phyloP scores from a whole-genome alignment of 805 yeast genomes.

The Metschnikowia arizonensis region DNA sequence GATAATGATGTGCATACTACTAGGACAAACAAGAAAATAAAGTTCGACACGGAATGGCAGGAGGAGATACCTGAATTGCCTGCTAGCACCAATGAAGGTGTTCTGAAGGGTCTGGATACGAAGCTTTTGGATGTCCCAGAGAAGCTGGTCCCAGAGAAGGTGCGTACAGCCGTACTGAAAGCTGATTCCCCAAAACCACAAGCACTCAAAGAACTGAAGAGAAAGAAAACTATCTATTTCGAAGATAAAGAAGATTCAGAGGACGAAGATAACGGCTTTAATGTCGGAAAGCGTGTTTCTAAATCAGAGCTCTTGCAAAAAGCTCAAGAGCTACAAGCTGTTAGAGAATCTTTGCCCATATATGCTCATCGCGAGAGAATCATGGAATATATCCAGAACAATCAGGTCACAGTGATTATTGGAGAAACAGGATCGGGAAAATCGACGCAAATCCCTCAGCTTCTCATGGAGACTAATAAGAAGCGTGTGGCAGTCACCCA shows the following conservation, averaged over 20 bases:
- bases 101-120: not conserved
- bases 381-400: constrained; percentile 46
- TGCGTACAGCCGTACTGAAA: not conserved
- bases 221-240: constrained; percentile 27
- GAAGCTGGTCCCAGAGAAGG: not conserved
- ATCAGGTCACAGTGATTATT: constrained; percentile 74
- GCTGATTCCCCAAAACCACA: not conserved
- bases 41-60: constrained; percentile 15
- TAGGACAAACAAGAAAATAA: constrained; percentile 24
- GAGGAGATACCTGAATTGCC: constrained; percentile 1
- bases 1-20: constrained; percentile 14
- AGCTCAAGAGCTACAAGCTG: constrained; percentile 43
- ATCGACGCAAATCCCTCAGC: constrained; percentile 94
- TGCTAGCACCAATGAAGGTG: not conserved
- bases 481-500: constrained; percentile 86
- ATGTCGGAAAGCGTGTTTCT: constrained; percentile 7
- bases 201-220: constrained; percentile 1
- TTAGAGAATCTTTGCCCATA: constrained; percentile 67
- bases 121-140: not conserved
- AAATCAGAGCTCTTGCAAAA: constrained; percentile 34
- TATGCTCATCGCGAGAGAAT: constrained; percentile 66
- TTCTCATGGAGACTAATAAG: constrained; percentile 53
- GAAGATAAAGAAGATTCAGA: constrained; percentile 37
- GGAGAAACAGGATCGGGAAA: constrained; percentile 99
- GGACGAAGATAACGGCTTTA: constrained; percentile 22